These are phyloP conservation scores for Myxozyma neotropica DNA, from an alignment of 805 yeast species.

Conservation along the genomic window DNA sequence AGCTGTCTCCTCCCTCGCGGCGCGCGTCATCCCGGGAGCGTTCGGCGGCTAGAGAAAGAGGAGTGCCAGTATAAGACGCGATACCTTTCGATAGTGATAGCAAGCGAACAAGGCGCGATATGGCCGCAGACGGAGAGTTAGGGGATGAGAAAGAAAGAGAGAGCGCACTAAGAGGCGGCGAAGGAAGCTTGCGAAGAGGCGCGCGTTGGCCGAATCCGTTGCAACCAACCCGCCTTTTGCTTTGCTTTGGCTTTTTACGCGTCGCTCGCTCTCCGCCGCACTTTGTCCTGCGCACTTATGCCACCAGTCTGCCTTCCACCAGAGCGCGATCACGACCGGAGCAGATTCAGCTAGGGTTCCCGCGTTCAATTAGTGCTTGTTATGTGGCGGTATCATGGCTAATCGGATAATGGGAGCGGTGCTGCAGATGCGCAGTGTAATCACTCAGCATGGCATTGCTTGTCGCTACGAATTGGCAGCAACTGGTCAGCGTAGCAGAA, in stretches of 20 bases:
- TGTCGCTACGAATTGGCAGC: no score
- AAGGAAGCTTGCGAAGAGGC: background rate
- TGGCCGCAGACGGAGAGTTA: no score
- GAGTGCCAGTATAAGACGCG: background rate
- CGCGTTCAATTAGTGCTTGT: no score
- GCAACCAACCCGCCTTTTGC: slow-evolving; percentile 3
- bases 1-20: no score
- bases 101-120: background rate
- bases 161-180: background rate
- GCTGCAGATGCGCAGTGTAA: no score
- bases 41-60: background rate
- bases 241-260: slow-evolving; percentile 2
- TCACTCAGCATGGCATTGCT: no score
- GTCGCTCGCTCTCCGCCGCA: slow-evolving; percentile 4
- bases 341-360: background rate
- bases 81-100: background rate
- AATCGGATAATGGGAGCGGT: no score
- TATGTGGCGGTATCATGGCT: no score
- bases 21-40: background rate
- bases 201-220: slow-evolving; percentile 4
- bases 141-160: background rate
- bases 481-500: no score
- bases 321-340: background rate
- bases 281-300: slow-evolving; percentile 10
- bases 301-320: background rate